A percentile compares a stretch with the other conserved stretches of the same genome.
Evolutionary conservation across 768 basidiomycete species (phyloP).

Genomic region (Tephrocybe rancida): DNA sequence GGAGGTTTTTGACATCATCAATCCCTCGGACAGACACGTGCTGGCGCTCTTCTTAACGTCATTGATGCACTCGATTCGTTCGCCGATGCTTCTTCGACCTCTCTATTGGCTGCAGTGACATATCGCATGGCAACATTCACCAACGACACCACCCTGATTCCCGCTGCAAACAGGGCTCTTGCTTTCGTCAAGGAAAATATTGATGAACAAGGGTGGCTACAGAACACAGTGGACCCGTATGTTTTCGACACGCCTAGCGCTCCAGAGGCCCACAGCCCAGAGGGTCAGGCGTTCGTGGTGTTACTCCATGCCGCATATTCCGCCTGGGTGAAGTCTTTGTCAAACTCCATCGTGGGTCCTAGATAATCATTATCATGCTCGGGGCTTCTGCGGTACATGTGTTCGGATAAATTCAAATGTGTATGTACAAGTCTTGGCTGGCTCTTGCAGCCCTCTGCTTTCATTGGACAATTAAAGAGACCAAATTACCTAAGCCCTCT

Average conservation of each 20-base stretch:
- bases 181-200: conserved; percentile 38
- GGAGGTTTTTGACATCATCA: not conserved
- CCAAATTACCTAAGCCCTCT: no score
- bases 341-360: not conserved
- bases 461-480: no score
- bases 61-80: conserved; percentile 53
- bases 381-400: no score
- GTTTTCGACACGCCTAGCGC: conserved; percentile 42
- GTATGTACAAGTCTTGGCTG: not conserved
- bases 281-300: conserved; percentile 63
- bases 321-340: conserved; percentile 6
- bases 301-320: conserved; percentile 48
- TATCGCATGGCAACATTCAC: conserved; percentile 54
- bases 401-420: no score
- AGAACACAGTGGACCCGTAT: conserved; percentile 49
- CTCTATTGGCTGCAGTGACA: conserved; percentile 57
- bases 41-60: conserved; percentile 55
- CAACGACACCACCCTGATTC: conserved; percentile 35
- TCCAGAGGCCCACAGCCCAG: conserved; percentile 46
- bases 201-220: conserved; percentile 44
- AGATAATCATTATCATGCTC: no score
- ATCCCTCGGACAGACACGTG: conserved; percentile 28
- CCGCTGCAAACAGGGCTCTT: conserved; percentile 42
- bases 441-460: no score
- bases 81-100: conserved; percentile 55